Percentiles rank a stretch among this genome's conserved stretches.
Conservation (phyloP, 2,329 filamentous ascomycete genomes). For the Fusarium proliferatum region DNA sequence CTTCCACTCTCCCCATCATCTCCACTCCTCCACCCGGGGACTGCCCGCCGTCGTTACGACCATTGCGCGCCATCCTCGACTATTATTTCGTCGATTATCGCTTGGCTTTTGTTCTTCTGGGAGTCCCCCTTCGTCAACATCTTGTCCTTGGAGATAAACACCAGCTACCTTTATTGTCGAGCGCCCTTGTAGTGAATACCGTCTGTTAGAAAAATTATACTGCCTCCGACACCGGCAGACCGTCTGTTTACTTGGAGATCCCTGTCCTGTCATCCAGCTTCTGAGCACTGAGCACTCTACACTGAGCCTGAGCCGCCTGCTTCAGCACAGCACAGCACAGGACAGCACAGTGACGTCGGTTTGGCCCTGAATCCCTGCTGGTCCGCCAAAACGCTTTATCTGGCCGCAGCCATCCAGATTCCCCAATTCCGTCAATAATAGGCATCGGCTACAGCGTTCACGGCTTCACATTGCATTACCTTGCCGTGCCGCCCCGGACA, state of each 20-base stretch:
- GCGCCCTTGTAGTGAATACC: background rate
- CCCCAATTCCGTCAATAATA: conserved; percentile 10
- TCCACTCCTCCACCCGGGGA: conserved; percentile 39
- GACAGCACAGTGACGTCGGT: conserved; percentile 32
- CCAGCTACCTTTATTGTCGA: background rate
- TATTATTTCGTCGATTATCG: conserved; percentile 15
- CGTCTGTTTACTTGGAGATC: conserved; percentile 22
- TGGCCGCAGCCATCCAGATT: conserved; percentile 6
- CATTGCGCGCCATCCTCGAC: conserved; percentile 19
- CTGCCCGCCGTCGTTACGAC: background rate
- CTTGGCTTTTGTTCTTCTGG: background rate
- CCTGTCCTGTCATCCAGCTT: conserved; percentile 28
- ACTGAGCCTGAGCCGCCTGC: conserved; percentile 23
- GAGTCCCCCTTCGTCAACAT: background rate
- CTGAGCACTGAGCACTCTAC: conserved; percentile 5
- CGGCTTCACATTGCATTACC: conserved; percentile 1
- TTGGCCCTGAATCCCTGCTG: conserved; percentile 26
- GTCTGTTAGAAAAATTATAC: background rate
- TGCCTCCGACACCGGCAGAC: conserved; percentile 27
- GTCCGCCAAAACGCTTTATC: conserved; percentile 12
- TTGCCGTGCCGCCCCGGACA: background rate
- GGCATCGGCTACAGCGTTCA: conserved; percentile 19
- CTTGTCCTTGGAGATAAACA: background rate
- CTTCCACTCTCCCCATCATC: conserved; percentile 19
- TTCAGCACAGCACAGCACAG: background rate